phyloP scores from a whole-genome alignment of 345 rosid species.

The Sonneratia caseolaris region DNA sequence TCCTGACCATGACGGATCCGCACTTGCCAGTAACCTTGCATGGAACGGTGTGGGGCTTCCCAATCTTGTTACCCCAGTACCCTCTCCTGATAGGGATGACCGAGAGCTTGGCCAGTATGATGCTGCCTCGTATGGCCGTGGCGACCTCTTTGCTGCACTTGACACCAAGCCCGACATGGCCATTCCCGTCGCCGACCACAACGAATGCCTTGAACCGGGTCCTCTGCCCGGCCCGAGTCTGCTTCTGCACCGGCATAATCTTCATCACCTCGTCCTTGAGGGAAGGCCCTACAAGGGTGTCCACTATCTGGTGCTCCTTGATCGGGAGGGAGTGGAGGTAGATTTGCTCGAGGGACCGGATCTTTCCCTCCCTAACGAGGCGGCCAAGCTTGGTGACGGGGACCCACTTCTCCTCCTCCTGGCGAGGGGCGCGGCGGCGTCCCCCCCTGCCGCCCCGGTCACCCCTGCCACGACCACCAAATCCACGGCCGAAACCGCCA shows the following conservation, averaged over 20 bases:
- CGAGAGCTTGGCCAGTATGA: slow-evolving; percentile 49
- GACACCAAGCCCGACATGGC: slow-evolving; percentile 66
- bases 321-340: slow-evolving; percentile 80
- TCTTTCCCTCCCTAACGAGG: slow-evolving; percentile 39
- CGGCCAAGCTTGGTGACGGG: slow-evolving; percentile 90
- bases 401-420: slow-evolving; percentile 74
- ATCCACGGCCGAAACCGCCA: slow-evolving; percentile 55
- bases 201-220: slow-evolving; percentile 72
- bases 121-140: slow-evolving; percentile 53
- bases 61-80: slow-evolving; percentile 73
- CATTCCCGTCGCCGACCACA: slow-evolving; percentile 50
- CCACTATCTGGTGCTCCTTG: slow-evolving; percentile 80
- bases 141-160: slow-evolving; percentile 68
- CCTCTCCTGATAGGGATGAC: slow-evolving; percentile 63
- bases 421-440: slow-evolving; percentile 55
- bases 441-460: slow-evolving; percentile 30
- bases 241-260: slow-evolving; percentile 85
- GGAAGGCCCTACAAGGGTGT: slow-evolving; percentile 50
- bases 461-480: slow-evolving; percentile 43
- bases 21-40: slow-evolving; percentile 71
- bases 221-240: slow-evolving; percentile 76
- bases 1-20: slow-evolving; percentile 54
- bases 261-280: slow-evolving; percentile 95
- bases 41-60: slow-evolving; percentile 60
- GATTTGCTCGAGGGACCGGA: slow-evolving; percentile 54